These are phyloP conservation scores for Penicillium expansum DNA, from an alignment of 2,329 filamentous ascomycete genomes.

Conservation along the genomic window DNA sequence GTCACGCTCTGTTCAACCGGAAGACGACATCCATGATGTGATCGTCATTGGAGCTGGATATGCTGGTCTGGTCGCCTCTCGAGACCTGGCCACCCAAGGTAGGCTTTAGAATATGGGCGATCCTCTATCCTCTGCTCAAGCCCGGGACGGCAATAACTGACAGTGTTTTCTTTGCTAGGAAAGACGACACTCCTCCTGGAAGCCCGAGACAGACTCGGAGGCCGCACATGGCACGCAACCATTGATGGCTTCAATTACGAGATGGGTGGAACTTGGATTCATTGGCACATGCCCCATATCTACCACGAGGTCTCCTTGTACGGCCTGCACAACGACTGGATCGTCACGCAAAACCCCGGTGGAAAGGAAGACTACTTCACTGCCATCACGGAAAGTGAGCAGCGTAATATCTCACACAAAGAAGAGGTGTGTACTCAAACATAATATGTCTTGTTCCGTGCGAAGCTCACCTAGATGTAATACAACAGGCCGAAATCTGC, in stretches of 20 bases:
- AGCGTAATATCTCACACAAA: neutral
- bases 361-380: neutral
- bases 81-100: constrained; percentile 29
- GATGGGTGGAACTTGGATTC: constrained; percentile 47
- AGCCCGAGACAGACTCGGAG: constrained; percentile 45
- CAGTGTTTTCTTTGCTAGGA: neutral
- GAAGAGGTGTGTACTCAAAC: neutral
- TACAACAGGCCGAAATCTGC: neutral
- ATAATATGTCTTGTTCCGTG: too few relatives aligned
- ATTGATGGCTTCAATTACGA: constrained; percentile 38
- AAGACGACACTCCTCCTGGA: constrained; percentile 31
- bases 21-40: constrained; percentile 25
- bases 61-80: constrained; percentile 32
- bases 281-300: constrained; percentile 34
- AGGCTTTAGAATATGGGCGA: too few relatives aligned
- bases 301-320: constrained; percentile 32
- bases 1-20: neutral
- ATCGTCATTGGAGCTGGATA: constrained; percentile 37
- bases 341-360: neutral
- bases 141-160: neutral
- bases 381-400: neutral
- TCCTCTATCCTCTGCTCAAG: neutral
- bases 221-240: constrained; percentile 42
- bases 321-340: neutral
- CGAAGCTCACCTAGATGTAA: neutral